phyloP scores from a whole-genome alignment of 108 stramenopile species.

The Skeletonema tropicum region DNA sequence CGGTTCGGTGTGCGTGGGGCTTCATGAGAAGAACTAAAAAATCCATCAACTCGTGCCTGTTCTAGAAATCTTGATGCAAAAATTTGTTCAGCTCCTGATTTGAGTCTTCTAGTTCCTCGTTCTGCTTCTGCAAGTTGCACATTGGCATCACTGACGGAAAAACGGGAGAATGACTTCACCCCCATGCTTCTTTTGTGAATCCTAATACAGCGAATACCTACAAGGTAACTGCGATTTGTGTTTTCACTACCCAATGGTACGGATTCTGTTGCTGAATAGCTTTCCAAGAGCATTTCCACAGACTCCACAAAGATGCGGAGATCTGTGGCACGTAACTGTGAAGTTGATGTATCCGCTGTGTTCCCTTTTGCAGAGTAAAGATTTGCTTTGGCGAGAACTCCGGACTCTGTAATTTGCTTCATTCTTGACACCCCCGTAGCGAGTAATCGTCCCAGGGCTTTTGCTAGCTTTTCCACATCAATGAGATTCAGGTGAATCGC shows the following conservation, averaged over 20 bases:
- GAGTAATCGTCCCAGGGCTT: slow-evolving; percentile 59
- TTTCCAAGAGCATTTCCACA: slow-evolving; percentile 74
- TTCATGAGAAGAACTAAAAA: background rate
- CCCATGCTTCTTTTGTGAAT: slow-evolving; percentile 24
- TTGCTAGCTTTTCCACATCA: slow-evolving; percentile 68
- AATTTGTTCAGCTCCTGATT: slow-evolving; percentile 2
- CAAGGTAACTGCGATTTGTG: slow-evolving; percentile 30
- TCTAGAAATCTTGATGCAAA: background rate
- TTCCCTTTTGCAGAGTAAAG: slow-evolving; percentile 11
- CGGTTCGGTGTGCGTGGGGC: background rate
- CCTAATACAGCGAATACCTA: slow-evolving; percentile 9
- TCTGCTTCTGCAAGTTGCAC: slow-evolving; percentile 32
- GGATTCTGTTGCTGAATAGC: slow-evolving; percentile 52
- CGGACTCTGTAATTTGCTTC: background rate
- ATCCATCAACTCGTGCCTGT: background rate
- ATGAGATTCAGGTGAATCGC: slow-evolving; percentile 72
- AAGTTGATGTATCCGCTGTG: background rate
- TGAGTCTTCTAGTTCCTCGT: background rate
- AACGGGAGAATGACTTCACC: slow-evolving; percentile 23
- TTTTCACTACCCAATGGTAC: slow-evolving; percentile 43
- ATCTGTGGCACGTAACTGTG: slow-evolving; percentile 19
- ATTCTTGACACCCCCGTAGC: slow-evolving; percentile 39
- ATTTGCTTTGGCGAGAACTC: slow-evolving; percentile 32
- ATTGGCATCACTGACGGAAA: slow-evolving; percentile 21
- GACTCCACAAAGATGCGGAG: slow-evolving; percentile 58